Percentiles rank a stretch among this genome's conserved stretches.
Conservation (phyloP, 257 asterid genomes). For the Fraxinus americana region DNA sequence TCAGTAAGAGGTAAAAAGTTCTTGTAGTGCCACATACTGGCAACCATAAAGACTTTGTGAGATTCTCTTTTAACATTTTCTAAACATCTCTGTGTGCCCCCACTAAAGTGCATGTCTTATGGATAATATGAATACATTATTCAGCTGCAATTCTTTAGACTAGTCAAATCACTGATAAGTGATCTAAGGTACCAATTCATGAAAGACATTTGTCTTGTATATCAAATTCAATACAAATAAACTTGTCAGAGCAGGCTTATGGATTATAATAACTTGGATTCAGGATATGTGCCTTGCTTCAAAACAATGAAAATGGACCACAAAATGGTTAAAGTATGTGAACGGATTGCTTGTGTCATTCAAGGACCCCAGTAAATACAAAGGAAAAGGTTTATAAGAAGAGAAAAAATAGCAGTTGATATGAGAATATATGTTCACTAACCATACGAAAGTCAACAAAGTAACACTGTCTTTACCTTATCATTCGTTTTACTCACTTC, state of each 20-base stretch:
- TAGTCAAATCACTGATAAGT: too few relatives aligned
- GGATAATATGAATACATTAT: too few relatives aligned
- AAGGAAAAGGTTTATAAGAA: not conserved
- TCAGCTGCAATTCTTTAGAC: too few relatives aligned
- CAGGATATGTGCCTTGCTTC: not conserved
- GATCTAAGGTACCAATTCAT: too few relatives aligned
- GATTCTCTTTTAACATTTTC: not conserved
- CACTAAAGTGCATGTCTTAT: not conserved
- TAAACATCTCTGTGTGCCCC: not conserved
- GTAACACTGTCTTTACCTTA: constrained; percentile 48
- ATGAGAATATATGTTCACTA: not conserved
- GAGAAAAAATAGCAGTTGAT: not conserved
- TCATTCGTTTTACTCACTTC: constrained; percentile 63
- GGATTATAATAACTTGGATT: not conserved
- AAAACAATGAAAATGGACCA: not conserved
- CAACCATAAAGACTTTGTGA: not conserved
- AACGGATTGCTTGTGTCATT: not conserved
- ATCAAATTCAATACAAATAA: too few relatives aligned
- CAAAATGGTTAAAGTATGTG: not conserved
- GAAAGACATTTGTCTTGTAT: too few relatives aligned
- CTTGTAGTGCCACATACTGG: not conserved
- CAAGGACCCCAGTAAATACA: not conserved
- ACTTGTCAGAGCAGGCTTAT: not conserved
- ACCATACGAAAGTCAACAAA: not conserved
- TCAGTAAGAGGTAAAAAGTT: not conserved